Evolutionary conservation across 345 rosid species (phyloP), one percentile per base, ranked within the genome.

Genomic region (Salix dunnii): DNA sequence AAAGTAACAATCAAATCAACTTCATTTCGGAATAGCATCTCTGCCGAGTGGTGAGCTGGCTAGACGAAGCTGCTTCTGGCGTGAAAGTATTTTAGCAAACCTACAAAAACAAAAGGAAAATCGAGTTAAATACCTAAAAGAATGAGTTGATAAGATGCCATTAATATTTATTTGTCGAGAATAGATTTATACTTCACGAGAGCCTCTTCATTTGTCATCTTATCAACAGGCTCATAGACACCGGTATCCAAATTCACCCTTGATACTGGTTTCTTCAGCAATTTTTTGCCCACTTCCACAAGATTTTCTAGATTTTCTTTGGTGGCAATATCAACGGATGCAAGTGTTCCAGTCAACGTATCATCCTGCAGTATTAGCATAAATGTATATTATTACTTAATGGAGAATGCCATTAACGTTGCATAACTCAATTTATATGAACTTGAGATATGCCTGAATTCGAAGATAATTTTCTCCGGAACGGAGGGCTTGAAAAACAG

Each of bases 81-180:
- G 75, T 0, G 97, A 90, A 27, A 93, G 92, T 13, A 82, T 4
- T 68, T 82, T 84, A 3, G 97, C 98, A 75, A 89, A 77, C 83
- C 93, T 93, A 77, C 74, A 42, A 5, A 42, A 7, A 16, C 20
- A 51, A 51, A 31, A 27, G 0, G 10, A 21, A 14, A 70, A 27
- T 40, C 42, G 46, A 36, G 3, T 51, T 2, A 28, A 23, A 67
- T 23, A 18, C 16, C 17, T 8, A 58, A 6, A 72, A 71, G 14
- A 2, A 62, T 35, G 7, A 35, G 36, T 0, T 35, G 0, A 35
- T 20, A 2, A n/a, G 46, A 7, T 35, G 10, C 25, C 31, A 30
- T 31, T 35, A 31, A 36, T 72, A n/a, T 2, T 11, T n/a, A n/a
- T 27, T 61, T 7, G 20, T 1, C 0, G 46, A 25, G 13, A 21